Conservation (phyloP, 805 yeast species). For the Teunomyces tritomae region DNA sequence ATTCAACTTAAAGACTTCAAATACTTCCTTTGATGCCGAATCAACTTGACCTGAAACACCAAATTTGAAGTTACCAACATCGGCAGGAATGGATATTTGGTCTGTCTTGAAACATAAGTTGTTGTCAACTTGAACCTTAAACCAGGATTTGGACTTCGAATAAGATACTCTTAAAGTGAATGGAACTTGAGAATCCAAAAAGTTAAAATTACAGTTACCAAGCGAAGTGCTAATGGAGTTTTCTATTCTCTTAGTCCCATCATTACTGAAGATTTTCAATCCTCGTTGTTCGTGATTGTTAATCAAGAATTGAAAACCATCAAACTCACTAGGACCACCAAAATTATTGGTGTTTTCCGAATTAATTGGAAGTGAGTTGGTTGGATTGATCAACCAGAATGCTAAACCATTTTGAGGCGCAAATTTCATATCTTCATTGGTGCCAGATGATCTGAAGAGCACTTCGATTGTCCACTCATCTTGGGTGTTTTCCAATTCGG, state of each 20-base stretch:
- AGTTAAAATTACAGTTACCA: conserved; percentile 57
- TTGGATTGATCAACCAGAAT: conserved; percentile 48
- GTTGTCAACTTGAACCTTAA: conserved; percentile 72
- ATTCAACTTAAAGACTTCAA: conserved; percentile 61
- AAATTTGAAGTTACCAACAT: conserved; percentile 36
- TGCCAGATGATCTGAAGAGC: conserved; percentile 61
- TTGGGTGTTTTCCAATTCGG: conserved; percentile 19
- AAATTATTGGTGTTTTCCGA: conserved; percentile 31
- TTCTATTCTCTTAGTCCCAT: conserved; percentile 44
- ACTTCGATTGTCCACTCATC: conserved; percentile 57
- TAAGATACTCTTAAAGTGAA: conserved; percentile 65
- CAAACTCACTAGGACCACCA: conserved; percentile 55
- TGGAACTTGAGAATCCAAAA: conserved; percentile 70
- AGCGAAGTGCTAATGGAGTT: conserved; percentile 35
- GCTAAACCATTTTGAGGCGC: conserved; percentile 52
- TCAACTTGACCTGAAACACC: conserved; percentile 51
- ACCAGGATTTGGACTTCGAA: conserved; percentile 39
- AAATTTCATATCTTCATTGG: conserved; percentile 22
- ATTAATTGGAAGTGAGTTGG: conserved; percentile 14
- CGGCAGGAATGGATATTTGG: conserved; percentile 44
- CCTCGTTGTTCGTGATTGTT: conserved; percentile 52
- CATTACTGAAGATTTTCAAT: conserved; percentile 58
- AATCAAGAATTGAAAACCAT: conserved; percentile 62
- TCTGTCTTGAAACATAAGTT: conserved; percentile 67
- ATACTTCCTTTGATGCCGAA: conserved; percentile 49